A percentile compares a stretch with the other conserved stretches of the same genome.
Evolutionary conservation across 108 stramenopile species (phyloP).

Genomic region (Cylindrotheca closterium): DNA sequence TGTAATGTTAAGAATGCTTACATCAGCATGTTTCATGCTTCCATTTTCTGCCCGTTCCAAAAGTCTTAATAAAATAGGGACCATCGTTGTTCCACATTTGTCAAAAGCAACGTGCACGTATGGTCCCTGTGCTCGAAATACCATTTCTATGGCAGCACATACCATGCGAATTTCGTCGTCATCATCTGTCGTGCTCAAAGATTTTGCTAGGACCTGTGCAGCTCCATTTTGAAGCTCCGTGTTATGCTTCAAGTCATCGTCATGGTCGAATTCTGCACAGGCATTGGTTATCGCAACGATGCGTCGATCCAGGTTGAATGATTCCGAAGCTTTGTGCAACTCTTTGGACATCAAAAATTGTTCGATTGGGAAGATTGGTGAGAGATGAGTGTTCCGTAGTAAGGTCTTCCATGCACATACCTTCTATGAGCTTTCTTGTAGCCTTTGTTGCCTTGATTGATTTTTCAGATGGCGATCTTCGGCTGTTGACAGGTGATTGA

Average conservation of each 20-base stretch:
- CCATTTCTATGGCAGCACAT: conserved; percentile 78
- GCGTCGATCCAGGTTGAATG: conserved; percentile 40
- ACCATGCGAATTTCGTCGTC: conserved; percentile 77
- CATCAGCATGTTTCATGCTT: conserved; percentile 45
- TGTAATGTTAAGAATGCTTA: conserved; percentile 56
- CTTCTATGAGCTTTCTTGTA: conserved; percentile 34
- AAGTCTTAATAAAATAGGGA: conserved; percentile 56
- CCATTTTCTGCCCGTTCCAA: conserved; percentile 62
- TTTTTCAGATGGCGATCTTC: conserved; percentile 4
- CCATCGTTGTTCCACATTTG: conserved; percentile 51
- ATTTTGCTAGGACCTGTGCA: conserved; percentile 54
- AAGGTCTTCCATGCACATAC: conserved; percentile 12
- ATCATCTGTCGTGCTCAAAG: conserved; percentile 52
- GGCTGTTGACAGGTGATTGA: conserved; percentile 16
- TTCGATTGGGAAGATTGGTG: background rate
- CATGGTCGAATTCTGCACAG: conserved; percentile 68
- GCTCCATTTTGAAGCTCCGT: conserved; percentile 69
- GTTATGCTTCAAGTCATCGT: conserved; percentile 58
- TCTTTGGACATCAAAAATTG: conserved; percentile 17
- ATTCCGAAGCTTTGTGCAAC: conserved; percentile 18
- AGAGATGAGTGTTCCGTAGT: background rate
- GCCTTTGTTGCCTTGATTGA: conserved; percentile 7
- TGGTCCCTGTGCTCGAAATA: conserved; percentile 57
- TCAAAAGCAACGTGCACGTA: conserved; percentile 60
- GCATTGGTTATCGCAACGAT: conserved; percentile 58